These are phyloP conservation scores for Cladorrhinum sp. DNA, from an alignment of 2,329 filamentous ascomycete species.

Conservation along the genomic window DNA sequence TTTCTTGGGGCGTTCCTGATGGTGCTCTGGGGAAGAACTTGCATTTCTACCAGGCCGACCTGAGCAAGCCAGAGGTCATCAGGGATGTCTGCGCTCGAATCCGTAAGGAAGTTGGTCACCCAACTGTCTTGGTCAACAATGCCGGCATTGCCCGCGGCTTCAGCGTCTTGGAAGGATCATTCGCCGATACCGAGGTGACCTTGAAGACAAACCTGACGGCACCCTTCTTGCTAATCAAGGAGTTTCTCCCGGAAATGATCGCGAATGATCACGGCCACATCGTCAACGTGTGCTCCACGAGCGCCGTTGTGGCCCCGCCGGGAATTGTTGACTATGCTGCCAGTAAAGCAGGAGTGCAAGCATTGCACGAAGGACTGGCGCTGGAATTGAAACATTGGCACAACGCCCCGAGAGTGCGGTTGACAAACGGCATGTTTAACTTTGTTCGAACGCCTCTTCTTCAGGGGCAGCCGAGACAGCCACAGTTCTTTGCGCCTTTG, in stretches of 20 bases:
- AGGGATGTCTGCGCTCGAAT: slow-evolving; percentile 30
- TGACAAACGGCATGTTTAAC: slow-evolving; percentile 32
- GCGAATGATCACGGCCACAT: slow-evolving; percentile 60
- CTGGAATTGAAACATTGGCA: slow-evolving; percentile 32
- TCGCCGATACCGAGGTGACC: slow-evolving; percentile 32
- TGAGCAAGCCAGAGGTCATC: slow-evolving; percentile 35
- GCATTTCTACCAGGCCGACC: slow-evolving; percentile 38
- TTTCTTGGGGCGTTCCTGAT: slow-evolving; percentile 29
- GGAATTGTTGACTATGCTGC: slow-evolving; percentile 59
- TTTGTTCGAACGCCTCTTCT: slow-evolving; percentile 35
- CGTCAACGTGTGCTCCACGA: slow-evolving; percentile 58
- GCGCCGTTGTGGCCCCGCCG: slow-evolving; percentile 51
- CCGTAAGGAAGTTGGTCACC: slow-evolving; percentile 35
- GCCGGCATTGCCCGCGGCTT: slow-evolving; percentile 32
- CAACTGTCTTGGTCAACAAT: slow-evolving; percentile 38
- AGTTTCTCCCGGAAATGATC: slow-evolving; percentile 60
- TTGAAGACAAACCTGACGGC: slow-evolving; percentile 50
- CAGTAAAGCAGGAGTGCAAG: slow-evolving; percentile 44
- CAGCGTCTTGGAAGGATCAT: slow-evolving; percentile 31
- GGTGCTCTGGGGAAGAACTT: slow-evolving; percentile 21
- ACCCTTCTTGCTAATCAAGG: slow-evolving; percentile 55
- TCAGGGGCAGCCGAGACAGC: slow-evolving; percentile 24
- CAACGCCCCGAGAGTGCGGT: slow-evolving; percentile 30
- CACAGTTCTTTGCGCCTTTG: slow-evolving; percentile 32
- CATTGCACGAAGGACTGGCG: slow-evolving; percentile 33